Percentiles rank a stretch among this genome's conserved stretches.
These are phyloP conservation scores for Salix caprea DNA, from an alignment of 345 rosid species.

Conservation along the genomic window DNA sequence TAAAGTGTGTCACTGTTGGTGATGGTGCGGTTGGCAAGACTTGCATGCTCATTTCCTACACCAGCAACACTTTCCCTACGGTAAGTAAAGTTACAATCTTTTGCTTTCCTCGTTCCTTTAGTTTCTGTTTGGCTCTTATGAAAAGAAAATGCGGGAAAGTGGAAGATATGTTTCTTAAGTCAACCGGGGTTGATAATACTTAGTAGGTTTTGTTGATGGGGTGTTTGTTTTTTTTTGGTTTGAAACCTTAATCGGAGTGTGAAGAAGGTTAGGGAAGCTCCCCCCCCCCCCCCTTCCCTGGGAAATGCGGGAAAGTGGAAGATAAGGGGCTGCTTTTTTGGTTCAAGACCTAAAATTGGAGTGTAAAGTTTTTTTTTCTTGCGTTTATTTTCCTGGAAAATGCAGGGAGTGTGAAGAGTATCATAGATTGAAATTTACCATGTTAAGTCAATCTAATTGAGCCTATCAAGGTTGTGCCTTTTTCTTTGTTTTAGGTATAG, in stretches of 20 bases:
- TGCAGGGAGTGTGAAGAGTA: not conserved
- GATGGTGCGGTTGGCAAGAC: slow-evolving; percentile 83
- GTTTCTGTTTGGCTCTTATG: slow-evolving; percentile 14
- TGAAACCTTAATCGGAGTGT: not conserved
- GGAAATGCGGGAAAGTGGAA: no score
- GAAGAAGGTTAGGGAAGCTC: not conserved
- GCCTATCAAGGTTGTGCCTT: not conserved
- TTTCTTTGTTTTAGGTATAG: not conserved
- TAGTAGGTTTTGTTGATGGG: not conserved
- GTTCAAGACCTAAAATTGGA: not conserved
- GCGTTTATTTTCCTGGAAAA: slow-evolving; percentile 7
- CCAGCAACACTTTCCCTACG: slow-evolving; percentile 73
- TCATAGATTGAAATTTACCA: not conserved
- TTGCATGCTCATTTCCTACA: slow-evolving; percentile 73
- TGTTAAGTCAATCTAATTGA: slow-evolving; percentile 8
- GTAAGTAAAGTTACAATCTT: slow-evolving; percentile 22
- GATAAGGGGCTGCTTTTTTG: not conserved
- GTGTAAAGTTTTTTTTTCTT: not conserved
- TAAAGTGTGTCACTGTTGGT: slow-evolving; percentile 75
- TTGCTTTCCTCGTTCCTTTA: not conserved
- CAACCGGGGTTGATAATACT: not conserved
- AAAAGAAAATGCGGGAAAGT: slow-evolving; percentile 6
- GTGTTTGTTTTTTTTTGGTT: not conserved
- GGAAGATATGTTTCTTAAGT: not conserved
- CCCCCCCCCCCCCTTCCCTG: no score